Evolutionary conservation across 1,284 basidiomycete species (phyloP).

Genomic region (Cystobasidium slooffiae): DNA sequence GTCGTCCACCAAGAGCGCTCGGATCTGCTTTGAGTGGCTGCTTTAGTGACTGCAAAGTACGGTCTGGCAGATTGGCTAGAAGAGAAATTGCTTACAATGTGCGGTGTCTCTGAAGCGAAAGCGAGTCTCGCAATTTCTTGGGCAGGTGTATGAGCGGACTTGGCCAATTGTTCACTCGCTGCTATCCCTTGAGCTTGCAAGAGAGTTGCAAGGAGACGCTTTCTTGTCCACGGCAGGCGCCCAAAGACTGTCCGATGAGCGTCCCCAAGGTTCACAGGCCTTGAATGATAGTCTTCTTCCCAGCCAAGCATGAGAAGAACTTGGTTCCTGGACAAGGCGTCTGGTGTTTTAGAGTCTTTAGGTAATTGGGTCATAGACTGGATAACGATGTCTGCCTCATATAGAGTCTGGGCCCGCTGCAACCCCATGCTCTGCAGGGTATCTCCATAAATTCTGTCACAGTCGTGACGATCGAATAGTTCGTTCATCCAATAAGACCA

Average conservation of each 20-base stretch:
- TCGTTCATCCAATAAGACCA: slow-evolving; percentile 20
- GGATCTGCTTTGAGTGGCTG: neutral
- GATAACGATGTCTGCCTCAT: neutral
- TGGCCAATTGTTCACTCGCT: neutral
- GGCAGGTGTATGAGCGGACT: neutral
- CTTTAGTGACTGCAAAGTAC: neutral
- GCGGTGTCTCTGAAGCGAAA: neutral
- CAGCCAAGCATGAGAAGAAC: neutral
- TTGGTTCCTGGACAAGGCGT: neutral
- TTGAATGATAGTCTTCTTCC: neutral
- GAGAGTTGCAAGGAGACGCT: neutral
- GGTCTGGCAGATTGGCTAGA: too few relatives aligned
- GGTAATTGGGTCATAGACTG: neutral
- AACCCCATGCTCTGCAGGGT: neutral
- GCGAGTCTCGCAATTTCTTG: neutral
- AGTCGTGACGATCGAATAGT: neutral
- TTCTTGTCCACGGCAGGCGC: slow-evolving; percentile 1
- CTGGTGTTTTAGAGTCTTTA: too few relatives aligned
- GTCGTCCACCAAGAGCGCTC: slow-evolving; percentile 24
- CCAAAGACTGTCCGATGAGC: neutral
- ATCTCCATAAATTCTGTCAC: neutral
- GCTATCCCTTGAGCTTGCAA: neutral
- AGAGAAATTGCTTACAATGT: neutral
- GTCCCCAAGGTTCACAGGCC: too few relatives aligned
- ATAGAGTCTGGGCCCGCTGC: neutral